phyloP scores from a whole-genome alignment of 208 protist species.

The Wallacemonas sp. region DNA sequence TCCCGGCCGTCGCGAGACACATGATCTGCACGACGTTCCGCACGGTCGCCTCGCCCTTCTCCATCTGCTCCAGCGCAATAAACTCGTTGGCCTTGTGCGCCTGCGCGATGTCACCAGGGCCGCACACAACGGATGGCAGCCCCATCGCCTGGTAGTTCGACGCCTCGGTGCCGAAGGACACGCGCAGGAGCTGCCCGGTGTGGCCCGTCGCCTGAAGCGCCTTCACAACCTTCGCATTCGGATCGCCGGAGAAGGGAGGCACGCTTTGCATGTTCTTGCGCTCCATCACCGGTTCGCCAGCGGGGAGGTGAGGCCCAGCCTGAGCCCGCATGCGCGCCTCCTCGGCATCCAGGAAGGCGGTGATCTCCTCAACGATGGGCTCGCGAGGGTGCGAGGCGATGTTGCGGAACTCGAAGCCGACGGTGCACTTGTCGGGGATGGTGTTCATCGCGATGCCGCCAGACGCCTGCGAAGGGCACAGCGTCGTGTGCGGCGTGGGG shows the following conservation, averaged over 20 bases:
- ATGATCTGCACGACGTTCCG: conserved; percentile 31
- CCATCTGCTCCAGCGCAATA: conserved; percentile 52
- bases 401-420: conserved; percentile 60
- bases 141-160: conserved; percentile 51
- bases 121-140: conserved; percentile 59
- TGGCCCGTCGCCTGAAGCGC: conserved; percentile 23
- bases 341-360: conserved; percentile 30
- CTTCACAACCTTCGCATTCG: conserved; percentile 27
- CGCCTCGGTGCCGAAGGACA: conserved; percentile 64
- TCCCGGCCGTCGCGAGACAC: too few species aligned
- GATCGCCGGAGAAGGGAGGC: conserved; percentile 27
- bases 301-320: neutral
- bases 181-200: conserved; percentile 23
- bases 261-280: conserved; percentile 22
- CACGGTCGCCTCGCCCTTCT: conserved; percentile 40
- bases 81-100: conserved; percentile 75
- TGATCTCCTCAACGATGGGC: conserved; percentile 30
- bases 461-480: conserved; percentile 34
- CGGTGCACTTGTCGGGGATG: conserved; percentile 42
- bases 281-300: conserved; percentile 8
- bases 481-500: conserved; percentile 31
- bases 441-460: conserved; percentile 63
- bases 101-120: conserved; percentile 59
- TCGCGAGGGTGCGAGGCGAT: conserved; percentile 29
- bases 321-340: conserved; percentile 7